Evolutionary conservation across 805 yeast species (phyloP), one percentile per base, ranked within the genome.

Genomic region (Metschnikowia amazonensis): DNA sequence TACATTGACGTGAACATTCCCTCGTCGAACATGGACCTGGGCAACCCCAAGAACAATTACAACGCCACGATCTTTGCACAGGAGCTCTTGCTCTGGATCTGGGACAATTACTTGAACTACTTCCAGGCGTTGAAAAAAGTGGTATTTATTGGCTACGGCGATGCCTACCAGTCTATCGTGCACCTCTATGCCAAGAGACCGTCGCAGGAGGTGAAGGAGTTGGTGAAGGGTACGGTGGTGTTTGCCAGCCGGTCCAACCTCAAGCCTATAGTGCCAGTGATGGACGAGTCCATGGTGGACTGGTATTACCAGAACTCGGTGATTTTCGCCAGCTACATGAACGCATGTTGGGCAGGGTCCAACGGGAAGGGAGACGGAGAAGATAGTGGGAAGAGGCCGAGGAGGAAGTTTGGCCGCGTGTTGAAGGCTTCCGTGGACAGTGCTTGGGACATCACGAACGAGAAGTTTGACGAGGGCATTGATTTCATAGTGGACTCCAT

Each of bases 341-440:
- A 94, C 63, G 72, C 85, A 5, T 85, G 94, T 53, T 92, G 97
- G 97, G 84, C 81, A 23, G 68, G 69, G 2, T 52, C 64, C 17
- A 55, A 57, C 28, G 72, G 74, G 9, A 56, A 53, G 30, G 57
- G 59, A 40, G 64, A 59, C 3, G 46, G 52, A 7, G 72, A 62
- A 17, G 69, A 65, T 36, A 57, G 54, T 20, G 59, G 61, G 30
- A 89, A 88, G 59, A 77, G 83, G 60, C 96, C 96, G 31, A 79
- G 98, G 60, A 82, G 87, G 64, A 92, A 89, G 64, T 89, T 82
- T 59, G 99, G 99, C 18, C 77, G 97, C 48, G 96, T 94, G 2
- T 65, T 90, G 43, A 80, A 83, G 55, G 78, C 94, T 5, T 81
- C 81, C 36, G 68, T 74, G 21, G 92, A 85, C 55, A 89, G 92